Percentiles rank a stretch among this genome's conserved stretches.
Conservation (phyloP, 78 protist species). For the Monocercomonoides exilis region DNA sequence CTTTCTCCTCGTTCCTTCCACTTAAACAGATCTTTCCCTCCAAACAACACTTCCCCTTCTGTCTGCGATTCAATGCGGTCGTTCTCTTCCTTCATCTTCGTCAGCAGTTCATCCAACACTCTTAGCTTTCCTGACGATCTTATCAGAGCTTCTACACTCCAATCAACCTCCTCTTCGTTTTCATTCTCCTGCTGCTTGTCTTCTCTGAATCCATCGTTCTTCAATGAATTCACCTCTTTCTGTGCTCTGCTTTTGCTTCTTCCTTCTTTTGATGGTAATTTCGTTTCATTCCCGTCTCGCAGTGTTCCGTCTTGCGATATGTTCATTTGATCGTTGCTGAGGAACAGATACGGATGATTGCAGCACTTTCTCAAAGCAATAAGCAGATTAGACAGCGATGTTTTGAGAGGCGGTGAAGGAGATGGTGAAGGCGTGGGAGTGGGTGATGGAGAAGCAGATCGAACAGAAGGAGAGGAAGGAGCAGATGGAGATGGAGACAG, state of each 20-base stretch:
- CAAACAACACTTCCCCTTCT: no score
- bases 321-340: neutral
- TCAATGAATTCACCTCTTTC: neutral
- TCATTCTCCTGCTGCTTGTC: neutral
- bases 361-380: conserved; percentile 6
- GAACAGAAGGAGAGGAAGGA: neutral
- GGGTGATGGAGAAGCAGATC: neutral
- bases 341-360: conserved; percentile 21
- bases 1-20: no score
- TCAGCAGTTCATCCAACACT: neutral
- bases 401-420: neutral
- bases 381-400: neutral
- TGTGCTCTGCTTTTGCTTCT: neutral
- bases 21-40: no score
- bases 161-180: neutral
- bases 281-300: no score
- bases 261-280: neutral
- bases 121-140: neutral
- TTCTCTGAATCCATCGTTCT: neutral
- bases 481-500: neutral
- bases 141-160: no score
- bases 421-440: neutral
- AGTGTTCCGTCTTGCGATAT: no score
- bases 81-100: neutral
- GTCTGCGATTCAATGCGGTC: no score